phyloP scores from a whole-genome alignment of 129 eudicot species.

The Silybum marianum region DNA sequence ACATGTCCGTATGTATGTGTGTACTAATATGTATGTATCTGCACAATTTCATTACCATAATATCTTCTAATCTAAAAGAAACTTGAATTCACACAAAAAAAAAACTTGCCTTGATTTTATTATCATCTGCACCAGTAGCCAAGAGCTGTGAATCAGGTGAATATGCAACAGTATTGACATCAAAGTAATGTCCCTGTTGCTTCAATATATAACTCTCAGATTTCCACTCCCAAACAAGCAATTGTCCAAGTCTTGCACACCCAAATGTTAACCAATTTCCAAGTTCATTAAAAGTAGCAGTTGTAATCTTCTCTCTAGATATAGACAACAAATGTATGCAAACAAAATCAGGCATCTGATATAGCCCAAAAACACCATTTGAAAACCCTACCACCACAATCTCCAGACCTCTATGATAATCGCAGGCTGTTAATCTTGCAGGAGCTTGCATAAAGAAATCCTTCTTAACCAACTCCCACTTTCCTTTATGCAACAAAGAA shows the following conservation, averaged over 20 bases:
- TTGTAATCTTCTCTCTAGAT: conserved; percentile 88
- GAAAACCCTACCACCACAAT: conserved; percentile 92
- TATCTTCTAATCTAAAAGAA: not conserved
- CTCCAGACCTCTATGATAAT: conserved; percentile 80
- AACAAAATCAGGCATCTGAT: conserved; percentile 92
- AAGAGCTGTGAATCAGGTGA: conserved; percentile 93
- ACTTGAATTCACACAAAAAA: not conserved
- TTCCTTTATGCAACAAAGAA: conserved; percentile 51
- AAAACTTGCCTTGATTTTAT: conserved; percentile 74
- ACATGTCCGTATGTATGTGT: not conserved
- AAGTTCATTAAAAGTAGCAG: conserved; percentile 72
- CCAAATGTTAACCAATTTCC: conserved; percentile 97
- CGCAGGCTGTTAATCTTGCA: conserved; percentile 72
- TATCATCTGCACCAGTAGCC: conserved; percentile 99
- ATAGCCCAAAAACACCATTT: conserved; percentile 85
- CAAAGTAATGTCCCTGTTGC: conserved; percentile 98
- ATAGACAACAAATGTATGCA: conserved; percentile 91
- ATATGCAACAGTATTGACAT: conserved; percentile 88
- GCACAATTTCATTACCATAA: not conserved
- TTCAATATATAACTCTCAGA: conserved; percentile 89
- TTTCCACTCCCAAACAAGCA: conserved; percentile 99
- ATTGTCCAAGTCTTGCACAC: conserved; percentile 94
- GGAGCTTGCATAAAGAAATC: conserved; percentile 77
- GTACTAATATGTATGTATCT: not conserved
- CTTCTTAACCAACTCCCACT: conserved; percentile 82